Percentiles rank a stretch among this genome's conserved stretches.
These are phyloP conservation scores for Sclerotinia trifoliorum DNA, from an alignment of 2,329 filamentous ascomycete species.

Conservation along the genomic window DNA sequence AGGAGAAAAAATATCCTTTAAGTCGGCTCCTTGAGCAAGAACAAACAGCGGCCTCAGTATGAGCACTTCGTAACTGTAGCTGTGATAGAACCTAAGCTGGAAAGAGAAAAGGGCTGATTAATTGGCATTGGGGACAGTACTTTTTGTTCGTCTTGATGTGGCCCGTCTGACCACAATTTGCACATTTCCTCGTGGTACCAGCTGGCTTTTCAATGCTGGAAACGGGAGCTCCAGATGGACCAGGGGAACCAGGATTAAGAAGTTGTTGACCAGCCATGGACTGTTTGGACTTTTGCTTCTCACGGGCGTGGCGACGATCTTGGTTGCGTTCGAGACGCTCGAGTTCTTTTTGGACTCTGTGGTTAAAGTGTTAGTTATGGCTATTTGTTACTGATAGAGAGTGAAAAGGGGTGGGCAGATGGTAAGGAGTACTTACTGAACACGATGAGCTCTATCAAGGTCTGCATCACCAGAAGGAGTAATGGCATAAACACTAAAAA, in stretches of 20 bases:
- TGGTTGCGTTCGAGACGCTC: slow-evolving; percentile 86
- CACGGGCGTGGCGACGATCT: slow-evolving; percentile 82
- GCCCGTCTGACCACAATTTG: slow-evolving; percentile 93
- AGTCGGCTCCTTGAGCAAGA: slow-evolving; percentile 24
- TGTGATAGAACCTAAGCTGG: slow-evolving; percentile 6
- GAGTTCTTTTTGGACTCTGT: slow-evolving; percentile 70
- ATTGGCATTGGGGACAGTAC: slow-evolving; percentile 48
- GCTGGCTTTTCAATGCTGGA: slow-evolving; percentile 52
- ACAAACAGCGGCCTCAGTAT: slow-evolving; percentile 14
- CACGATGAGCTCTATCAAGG: slow-evolving; percentile 59
- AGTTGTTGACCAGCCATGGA: slow-evolving; percentile 22
- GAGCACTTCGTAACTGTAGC: slow-evolving; percentile 2
- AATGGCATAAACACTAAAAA: slow-evolving; percentile 54
- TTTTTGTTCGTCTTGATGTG: slow-evolving; percentile 99
- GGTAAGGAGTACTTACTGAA: slow-evolving; percentile 47
- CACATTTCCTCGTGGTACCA: slow-evolving; percentile 86
- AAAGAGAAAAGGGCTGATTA: slow-evolving; percentile 19
- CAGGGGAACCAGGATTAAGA: slow-evolving; percentile 44
- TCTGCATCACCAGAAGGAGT: slow-evolving; percentile 66
- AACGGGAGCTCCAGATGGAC: slow-evolving; percentile 43
- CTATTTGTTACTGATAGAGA: no score
- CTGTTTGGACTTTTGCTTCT: slow-evolving; percentile 73
- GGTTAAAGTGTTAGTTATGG: neutral
- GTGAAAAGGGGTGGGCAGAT: neutral
- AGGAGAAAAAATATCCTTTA: neutral